Evolutionary conservation across 148 eudicot species (phyloP).

Genomic region (Vaccinium macrocarpon): DNA sequence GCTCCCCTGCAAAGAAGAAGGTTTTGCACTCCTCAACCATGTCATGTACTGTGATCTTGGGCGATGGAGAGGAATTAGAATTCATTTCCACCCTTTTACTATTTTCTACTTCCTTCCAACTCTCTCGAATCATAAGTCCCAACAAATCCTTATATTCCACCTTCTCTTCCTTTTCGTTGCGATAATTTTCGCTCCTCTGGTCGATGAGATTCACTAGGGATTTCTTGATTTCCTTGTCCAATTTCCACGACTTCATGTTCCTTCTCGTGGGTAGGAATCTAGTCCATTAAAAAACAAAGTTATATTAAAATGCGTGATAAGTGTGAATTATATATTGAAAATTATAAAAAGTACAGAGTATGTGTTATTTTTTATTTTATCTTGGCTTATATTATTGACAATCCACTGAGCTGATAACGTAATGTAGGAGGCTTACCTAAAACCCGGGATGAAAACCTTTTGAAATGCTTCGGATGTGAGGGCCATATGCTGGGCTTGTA

Average conservation of each 20-base stretch:
- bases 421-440: conserved; percentile 38
- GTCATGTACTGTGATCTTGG: conserved; percentile 59
- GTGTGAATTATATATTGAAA: no score
- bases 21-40: conserved; percentile 95
- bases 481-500: conserved; percentile 74
- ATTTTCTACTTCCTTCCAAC: conserved; percentile 26
- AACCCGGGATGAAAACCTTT: conserved; percentile 78
- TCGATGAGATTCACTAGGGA: conserved; percentile 62
- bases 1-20: conserved; percentile 93
- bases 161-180: conserved; percentile 16
- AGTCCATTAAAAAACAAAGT: not conserved
- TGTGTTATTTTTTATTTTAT: no score
- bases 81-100: conserved; percentile 6
- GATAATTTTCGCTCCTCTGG: conserved; percentile 36
- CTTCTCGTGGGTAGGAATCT: conserved; percentile 79
- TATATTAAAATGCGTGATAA: no score
- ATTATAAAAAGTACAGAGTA: no score
- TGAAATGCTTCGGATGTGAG: conserved; percentile 82
- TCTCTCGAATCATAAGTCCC: conserved; percentile 85
- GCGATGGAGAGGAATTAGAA: conserved; percentile 12
- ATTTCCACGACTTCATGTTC: conserved; percentile 70
- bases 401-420: no score
- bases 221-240: conserved; percentile 69
- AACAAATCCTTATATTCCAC: conserved; percentile 64
- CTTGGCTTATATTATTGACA: no score